Evolutionary conservation across 345 rosid genomes (phyloP), one percentile per base, ranked within the genome.

Genomic region (Eucalyptus tenuipes): DNA sequence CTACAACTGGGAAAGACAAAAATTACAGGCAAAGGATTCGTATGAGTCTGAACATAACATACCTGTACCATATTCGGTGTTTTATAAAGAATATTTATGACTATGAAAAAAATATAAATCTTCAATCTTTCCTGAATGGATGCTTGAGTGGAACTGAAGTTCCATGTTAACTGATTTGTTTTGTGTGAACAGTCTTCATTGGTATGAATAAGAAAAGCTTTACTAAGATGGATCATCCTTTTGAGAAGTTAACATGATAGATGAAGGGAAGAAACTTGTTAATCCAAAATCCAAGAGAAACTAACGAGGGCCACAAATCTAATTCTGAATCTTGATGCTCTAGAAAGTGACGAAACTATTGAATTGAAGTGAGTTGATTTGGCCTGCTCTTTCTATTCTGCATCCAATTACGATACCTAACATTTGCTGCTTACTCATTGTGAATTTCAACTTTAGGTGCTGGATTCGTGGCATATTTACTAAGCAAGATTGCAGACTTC

Each of bases 401-500:
- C 75, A 31, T 42, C 40, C 52, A 57, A n/a, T 29, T 8, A 29
- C n/a, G 2, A 17, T 29, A 7, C 53, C 24, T 55, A 37, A 42
- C 20, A 16, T 16, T n/a, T 49, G 31, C 25, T 64, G 49, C 40
- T 86, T 44, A 27, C 86, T 88, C 37, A 87, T 37, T 31, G 22
- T 85, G 45, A 85, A 31, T 59, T 57, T 49, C 87, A 85, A 87
- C 64, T 48, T n/a, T 88, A 92, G 94, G 91, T 75, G 79, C 24
- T 92, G 93, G 94, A 86, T 91, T 85, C 89, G 92, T 88, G 93
- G 89, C 44, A 87, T 88, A 86, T 91, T 91, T 85, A 90, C 50
- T 52, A 86, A 87, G 57, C 49, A 37, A 44, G 88, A 86, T 24
- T 49, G 81, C 71, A 17, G 68, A 8, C 20, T 52, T 45, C 66